Percentiles rank a stretch among this genome's conserved stretches.
Evolutionary conservation across 441 rosid species (phyloP).

Genomic region (Breynia disticha): DNA sequence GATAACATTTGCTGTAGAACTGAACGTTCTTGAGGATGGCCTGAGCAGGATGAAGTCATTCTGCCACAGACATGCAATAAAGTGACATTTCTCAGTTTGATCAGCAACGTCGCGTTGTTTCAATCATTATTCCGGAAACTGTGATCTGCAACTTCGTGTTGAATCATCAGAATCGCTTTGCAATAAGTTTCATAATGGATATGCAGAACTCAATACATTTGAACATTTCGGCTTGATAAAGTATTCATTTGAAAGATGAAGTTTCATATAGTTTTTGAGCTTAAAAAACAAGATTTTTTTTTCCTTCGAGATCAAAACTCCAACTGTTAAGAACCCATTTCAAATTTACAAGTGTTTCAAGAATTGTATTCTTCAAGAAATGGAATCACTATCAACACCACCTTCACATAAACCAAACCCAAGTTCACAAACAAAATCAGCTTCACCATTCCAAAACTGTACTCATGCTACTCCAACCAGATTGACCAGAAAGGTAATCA

Average conservation of each 20-base stretch:
- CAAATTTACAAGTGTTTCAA: too few relatives aligned
- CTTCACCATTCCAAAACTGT: constrained; percentile 65
- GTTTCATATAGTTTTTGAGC: too few relatives aligned
- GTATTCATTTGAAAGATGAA: too few relatives aligned
- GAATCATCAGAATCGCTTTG: too few relatives aligned
- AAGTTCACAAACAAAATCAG: constrained; percentile 41
- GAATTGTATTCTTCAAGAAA: constrained; percentile 18
- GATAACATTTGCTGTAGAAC: constrained; percentile 30
- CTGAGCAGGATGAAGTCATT: constrained; percentile 29
- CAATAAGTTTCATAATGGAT: too few relatives aligned
- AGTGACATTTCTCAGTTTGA: not conserved
- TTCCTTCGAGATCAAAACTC: too few relatives aligned
- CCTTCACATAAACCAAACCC: constrained; percentile 43
- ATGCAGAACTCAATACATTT: too few relatives aligned
- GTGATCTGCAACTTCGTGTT: too few relatives aligned
- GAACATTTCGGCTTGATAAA: not conserved
- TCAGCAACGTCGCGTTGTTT: too few relatives aligned
- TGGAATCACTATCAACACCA: constrained; percentile 53
- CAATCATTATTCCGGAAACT: too few relatives aligned
- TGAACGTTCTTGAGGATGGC: constrained; percentile 31
- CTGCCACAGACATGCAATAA: constrained; percentile 33
- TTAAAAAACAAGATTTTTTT: too few relatives aligned
- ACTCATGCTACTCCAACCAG: constrained; percentile 47
- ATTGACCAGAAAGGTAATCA: constrained; percentile 49
- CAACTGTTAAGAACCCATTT: too few relatives aligned